Base-by-base conservation (phyloP, 148 eudicot genomes). In the Bassia scoparia region DNA sequence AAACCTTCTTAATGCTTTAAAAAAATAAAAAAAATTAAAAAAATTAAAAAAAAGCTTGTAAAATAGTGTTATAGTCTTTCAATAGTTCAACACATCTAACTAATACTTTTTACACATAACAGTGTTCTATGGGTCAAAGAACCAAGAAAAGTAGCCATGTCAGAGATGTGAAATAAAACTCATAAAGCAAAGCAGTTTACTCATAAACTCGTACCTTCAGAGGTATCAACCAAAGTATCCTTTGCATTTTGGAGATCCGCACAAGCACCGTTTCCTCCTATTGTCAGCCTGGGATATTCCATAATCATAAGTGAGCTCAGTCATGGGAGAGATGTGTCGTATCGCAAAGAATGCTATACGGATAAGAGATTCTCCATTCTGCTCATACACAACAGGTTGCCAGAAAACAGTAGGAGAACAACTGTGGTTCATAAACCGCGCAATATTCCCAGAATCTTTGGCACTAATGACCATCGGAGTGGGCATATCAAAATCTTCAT, bases 351-450 rank as follows among this genome's bases (percentile, higher is more conserved):
- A 91, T 14, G 86, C 96, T 81, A 91, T 79, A 83, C 88, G 97
- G 43, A 87, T 56, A 77, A 72, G 83, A 30, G 86, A 78, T 62
- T 83, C 92, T 48, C 84, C 84, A 44, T 82, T 83, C 70, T 65
- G 83, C 68, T 88, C 97, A 64, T 93, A 82, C 50, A 87, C 72
- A 84, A 89, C 73, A 27, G 91, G 92, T 81, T 86, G 97, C 98
- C 98, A 94, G 59, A 83, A 84, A 60, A 94, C 89, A 73, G 80
- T 91, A 8, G 98, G 98, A n/a, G 84, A 88, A 67, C 97, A 94
- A 61, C 98, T 91, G 46, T 94, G 98, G 76, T 94, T 94, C 89
- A 94, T 94, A 74, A 94, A 94, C 21, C 98, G 90, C 76, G 96
- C 88, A 0, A 89, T 85, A 79, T 94, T 94, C 24, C 98, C 98